phyloP scores from a whole-genome alignment of 2,329 filamentous ascomycete genomes.

The Fusarium beomiforme region DNA sequence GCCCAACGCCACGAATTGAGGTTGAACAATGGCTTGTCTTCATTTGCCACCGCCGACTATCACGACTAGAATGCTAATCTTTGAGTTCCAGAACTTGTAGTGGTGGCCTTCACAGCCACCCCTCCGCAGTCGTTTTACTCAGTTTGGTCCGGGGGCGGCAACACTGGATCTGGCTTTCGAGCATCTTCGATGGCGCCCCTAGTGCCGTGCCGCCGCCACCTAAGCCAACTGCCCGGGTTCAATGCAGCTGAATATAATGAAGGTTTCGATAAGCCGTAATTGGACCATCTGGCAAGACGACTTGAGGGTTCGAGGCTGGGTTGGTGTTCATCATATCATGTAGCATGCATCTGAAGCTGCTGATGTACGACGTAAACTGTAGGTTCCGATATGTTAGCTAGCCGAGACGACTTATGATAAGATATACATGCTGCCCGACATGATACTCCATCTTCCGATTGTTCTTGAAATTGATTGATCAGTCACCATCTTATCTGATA shows the following conservation, averaged over 20 bases:
- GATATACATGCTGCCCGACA: not conserved
- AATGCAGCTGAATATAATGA: too few species aligned
- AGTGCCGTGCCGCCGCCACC: too few species aligned
- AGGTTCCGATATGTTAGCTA: not conserved
- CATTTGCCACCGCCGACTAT: conserved; percentile 4
- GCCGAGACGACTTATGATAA: not conserved
- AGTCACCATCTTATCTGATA: not conserved
- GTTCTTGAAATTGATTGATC: too few species aligned
- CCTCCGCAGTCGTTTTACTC: conserved; percentile 5
- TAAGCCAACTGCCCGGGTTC: too few species aligned
- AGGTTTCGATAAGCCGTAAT: too few species aligned
- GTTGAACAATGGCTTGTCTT: conserved; percentile 5
- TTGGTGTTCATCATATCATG: too few species aligned
- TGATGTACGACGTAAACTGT: not conserved
- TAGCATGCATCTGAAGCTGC: not conserved
- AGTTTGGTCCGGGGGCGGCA: not conserved
- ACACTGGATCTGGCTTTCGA: conserved; percentile 2
- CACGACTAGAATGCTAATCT: not conserved
- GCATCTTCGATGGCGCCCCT: too few species aligned
- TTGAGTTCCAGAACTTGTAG: not conserved
- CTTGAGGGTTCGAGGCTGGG: too few species aligned
- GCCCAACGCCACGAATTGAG: not conserved
- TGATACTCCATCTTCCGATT: not conserved
- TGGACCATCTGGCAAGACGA: too few species aligned
- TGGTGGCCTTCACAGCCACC: not conserved